Evolutionary conservation across 148 eudicot species (phyloP).

Genomic region (Cornus suecica): DNA sequence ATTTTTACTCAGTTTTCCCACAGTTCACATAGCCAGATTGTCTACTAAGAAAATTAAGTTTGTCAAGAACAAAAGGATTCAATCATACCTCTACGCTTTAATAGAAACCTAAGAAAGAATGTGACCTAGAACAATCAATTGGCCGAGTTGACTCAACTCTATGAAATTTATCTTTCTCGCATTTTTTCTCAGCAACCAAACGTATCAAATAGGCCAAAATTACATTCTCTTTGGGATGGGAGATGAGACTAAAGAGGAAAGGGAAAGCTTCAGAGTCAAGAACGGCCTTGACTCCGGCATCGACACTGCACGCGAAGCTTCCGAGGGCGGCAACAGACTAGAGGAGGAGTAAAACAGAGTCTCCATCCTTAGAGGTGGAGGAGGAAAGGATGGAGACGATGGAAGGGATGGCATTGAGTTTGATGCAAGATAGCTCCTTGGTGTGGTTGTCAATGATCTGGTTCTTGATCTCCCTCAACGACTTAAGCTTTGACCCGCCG

Average conservation of each 20-base stretch:
- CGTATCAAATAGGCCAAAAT: too few relatives aligned
- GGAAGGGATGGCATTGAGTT: slow-evolving; percentile 72
- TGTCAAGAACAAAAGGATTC: background rate
- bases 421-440: slow-evolving; percentile 66
- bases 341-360: slow-evolving; percentile 29
- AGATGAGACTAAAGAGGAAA: slow-evolving; percentile 48
- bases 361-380: slow-evolving; percentile 15
- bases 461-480: slow-evolving; percentile 80
- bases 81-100: background rate
- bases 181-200: too few relatives aligned
- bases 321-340: slow-evolving; percentile 78
- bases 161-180: background rate
- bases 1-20: background rate
- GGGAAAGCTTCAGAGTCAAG: slow-evolving; percentile 75
- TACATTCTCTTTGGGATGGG: slow-evolving; percentile 64
- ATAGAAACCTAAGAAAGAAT: background rate
- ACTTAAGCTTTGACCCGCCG: slow-evolving; percentile 53
- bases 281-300: slow-evolving; percentile 83
- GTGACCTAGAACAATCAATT: background rate
- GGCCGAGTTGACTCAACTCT: background rate
- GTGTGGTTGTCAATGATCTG: slow-evolving; percentile 95
- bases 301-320: slow-evolving; percentile 93
- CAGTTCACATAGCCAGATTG: background rate
- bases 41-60: background rate
- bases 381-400: slow-evolving; percentile 57